Conservation (phyloP, 371 early-diverging fungal genomes). For the Amoeboaphelidium occidentale region DNA sequence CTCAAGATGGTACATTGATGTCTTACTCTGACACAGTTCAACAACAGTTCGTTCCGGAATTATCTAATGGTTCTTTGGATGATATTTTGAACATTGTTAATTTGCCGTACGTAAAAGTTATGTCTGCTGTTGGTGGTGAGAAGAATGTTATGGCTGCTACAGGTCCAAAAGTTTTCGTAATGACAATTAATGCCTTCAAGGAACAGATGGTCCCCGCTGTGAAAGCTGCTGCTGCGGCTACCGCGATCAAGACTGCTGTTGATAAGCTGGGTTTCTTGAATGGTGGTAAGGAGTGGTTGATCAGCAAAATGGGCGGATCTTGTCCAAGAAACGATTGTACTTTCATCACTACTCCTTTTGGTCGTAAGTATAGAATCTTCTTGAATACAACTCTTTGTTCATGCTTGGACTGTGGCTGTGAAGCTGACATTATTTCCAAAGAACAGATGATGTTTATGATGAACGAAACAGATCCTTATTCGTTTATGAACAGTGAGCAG, state of each 20-base stretch:
- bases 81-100: neutral
- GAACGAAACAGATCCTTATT: neutral
- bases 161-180: neutral
- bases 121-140: neutral
- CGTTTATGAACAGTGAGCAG: neutral
- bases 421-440: neutral
- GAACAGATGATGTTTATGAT: neutral
- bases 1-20: neutral
- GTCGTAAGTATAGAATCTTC: neutral
- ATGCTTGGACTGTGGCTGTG: neutral
- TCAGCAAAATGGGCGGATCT: neutral
- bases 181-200: neutral
- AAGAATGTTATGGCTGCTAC: neutral
- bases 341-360: neutral
- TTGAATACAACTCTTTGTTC: too few relatives aligned
- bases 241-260: neutral
- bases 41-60: neutral
- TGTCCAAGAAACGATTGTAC: neutral
- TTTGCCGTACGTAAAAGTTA: neutral
- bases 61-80: neutral
- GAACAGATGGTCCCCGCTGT: neutral
- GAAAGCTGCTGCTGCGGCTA: neutral
- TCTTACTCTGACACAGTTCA: neutral
- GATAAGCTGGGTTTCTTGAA: neutral
- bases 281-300: neutral